Percentiles rank a stretch among this genome's conserved stretches.
Evolutionary conservation across 73 alveolate genomes (phyloP).

Genomic region (Halteria grandinella): DNA sequence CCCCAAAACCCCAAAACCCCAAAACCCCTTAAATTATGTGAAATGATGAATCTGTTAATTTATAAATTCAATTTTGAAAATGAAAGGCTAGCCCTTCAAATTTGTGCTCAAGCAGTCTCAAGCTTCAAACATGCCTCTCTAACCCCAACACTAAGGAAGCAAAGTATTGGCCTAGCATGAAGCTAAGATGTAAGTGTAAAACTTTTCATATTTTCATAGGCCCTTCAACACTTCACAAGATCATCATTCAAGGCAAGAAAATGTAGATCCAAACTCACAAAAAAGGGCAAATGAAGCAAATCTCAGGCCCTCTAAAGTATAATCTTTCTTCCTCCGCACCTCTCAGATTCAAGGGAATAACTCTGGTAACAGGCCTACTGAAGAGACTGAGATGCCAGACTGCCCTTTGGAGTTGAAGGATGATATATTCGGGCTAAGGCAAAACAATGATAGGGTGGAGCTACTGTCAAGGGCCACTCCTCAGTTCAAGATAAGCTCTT

Average conservation of each 20-base stretch:
- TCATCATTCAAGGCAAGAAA: not conserved
- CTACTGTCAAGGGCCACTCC: no score
- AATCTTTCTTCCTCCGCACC: not conserved
- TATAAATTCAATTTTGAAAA: not conserved
- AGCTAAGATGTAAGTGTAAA: not conserved
- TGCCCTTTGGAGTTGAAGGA: not conserved
- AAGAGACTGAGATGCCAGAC: not conserved
- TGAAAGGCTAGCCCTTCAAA: conserved; percentile 1
- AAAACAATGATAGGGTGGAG: no score
- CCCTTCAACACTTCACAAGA: no score
- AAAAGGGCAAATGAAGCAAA: not conserved
- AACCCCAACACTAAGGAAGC: not conserved
- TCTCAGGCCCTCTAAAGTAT: not conserved
- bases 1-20: no score
- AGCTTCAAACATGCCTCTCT: conserved; percentile 5
- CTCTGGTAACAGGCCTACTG: not conserved
- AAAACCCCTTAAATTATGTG: not conserved
- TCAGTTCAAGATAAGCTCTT: no score
- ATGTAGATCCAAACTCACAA: conserved; percentile 11
- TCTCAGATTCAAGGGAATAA: not conserved
- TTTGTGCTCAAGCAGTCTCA: conserved; percentile 31
- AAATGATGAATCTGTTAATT: not conserved
- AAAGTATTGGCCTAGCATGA: not conserved
- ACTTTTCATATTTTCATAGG: not conserved
- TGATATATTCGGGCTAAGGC: not conserved